Conservation (phyloP, 306 rosid genomes). For the Leucaena leucocephala region DNA sequence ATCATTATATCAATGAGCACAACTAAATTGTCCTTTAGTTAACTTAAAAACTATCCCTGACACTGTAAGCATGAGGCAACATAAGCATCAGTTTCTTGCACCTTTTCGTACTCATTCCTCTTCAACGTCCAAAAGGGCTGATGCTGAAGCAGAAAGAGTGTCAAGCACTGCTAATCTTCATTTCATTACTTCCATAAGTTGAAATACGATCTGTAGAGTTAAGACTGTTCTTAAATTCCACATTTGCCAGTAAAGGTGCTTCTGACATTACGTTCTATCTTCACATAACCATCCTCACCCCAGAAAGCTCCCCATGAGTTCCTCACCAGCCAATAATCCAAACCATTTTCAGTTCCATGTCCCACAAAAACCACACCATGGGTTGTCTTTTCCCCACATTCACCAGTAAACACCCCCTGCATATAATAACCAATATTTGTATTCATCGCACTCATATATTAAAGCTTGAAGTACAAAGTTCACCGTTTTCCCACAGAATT, state of each 20-base stretch:
- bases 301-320: constrained; percentile 90
- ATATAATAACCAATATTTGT: not conserved
- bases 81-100: constrained; percentile 23
- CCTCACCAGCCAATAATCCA: constrained; percentile 92
- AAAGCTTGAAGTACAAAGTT: not conserved
- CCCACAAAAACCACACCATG: constrained; percentile 93
- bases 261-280: constrained; percentile 62
- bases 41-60: not conserved
- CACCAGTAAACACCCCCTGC: constrained; percentile 87
- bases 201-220: constrained; percentile 34
- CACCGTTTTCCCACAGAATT: not conserved
- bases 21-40: not conserved
- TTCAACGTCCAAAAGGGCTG: constrained; percentile 1
- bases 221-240: constrained; percentile 67
- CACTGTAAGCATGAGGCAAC: not conserved
- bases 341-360: constrained; percentile 78
- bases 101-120: constrained; percentile 13
- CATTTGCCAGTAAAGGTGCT: constrained; percentile 58
- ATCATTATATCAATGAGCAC: not conserved
- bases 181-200: constrained; percentile 24
- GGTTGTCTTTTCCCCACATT: constrained; percentile 66
- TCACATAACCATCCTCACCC: constrained; percentile 94
- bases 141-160: not conserved
- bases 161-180: constrained; percentile 54
- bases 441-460: not conserved